Conservation (phyloP, 306 rosid species). For the Quercus wislizeni region DNA sequence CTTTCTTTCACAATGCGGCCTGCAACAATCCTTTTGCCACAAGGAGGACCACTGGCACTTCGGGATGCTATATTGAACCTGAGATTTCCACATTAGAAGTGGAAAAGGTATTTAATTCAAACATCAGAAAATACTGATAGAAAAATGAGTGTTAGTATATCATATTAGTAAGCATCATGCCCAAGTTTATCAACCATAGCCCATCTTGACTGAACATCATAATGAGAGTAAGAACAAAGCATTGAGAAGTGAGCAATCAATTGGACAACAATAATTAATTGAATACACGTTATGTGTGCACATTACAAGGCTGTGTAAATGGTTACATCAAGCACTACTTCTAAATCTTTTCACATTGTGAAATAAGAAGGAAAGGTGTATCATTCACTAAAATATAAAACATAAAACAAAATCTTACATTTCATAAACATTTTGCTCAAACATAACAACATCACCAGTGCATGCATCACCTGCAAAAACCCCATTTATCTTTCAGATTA, state of each 20-base stretch:
- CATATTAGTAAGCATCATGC: neutral
- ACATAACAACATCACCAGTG: constrained; percentile 82
- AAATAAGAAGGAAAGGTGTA: constrained; percentile 8
- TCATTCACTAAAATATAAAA: neutral
- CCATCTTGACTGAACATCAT: neutral
- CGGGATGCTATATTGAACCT: constrained; percentile 79
- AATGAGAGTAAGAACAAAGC: neutral
- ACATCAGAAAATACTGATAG: neutral
- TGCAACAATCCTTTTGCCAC: constrained; percentile 72
- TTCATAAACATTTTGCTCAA: constrained; percentile 85
- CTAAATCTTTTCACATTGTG: neutral
- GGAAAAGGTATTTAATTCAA: constrained; percentile 1
- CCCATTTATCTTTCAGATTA: constrained; percentile 10
- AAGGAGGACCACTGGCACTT: constrained; percentile 69
- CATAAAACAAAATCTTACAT: constrained; percentile 49
- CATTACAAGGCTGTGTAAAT: neutral
- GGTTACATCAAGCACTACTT: neutral
- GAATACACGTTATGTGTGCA: neutral
- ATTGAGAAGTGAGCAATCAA: neutral
- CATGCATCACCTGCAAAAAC: constrained; percentile 87
- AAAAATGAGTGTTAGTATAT: neutral
- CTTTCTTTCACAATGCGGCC: constrained; percentile 92
- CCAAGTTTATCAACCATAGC: neutral
- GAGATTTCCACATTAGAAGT: constrained; percentile 19
- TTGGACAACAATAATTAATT: neutral